These are phyloP conservation scores for Suhomyces taliae DNA, from an alignment of 1,139 yeast genomes.

Conservation along the genomic window DNA sequence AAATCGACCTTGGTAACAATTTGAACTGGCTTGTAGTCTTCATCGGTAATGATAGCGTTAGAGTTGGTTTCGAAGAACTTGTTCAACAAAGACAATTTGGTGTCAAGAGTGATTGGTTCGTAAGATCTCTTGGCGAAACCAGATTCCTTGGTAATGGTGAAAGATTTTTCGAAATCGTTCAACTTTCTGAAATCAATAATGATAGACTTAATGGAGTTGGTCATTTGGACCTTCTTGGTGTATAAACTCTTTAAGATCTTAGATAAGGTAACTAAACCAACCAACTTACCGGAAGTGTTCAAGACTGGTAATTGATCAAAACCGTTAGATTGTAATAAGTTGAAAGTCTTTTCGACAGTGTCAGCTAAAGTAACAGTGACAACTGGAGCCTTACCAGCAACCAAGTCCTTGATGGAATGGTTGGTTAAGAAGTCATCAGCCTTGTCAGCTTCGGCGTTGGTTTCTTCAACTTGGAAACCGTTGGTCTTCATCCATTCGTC, in stretches of 20 bases:
- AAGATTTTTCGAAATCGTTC: conserved; percentile 67
- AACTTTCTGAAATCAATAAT: conserved; percentile 76
- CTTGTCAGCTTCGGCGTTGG: conserved; percentile 44
- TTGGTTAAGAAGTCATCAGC: conserved; percentile 51
- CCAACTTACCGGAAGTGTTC: conserved; percentile 56
- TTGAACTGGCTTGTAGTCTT: conserved; percentile 70
- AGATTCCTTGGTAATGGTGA: conserved; percentile 59
- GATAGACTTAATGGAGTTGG: conserved; percentile 60
- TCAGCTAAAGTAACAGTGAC: conserved; percentile 69
- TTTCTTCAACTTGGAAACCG: conserved; percentile 59
- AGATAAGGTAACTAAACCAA: conserved; percentile 79
- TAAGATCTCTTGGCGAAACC: conserved; percentile 66
- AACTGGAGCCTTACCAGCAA: conserved; percentile 70
- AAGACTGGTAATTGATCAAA: conserved; percentile 87
- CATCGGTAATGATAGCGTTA: conserved; percentile 79
- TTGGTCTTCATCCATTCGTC: conserved; percentile 90
- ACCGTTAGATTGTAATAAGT: conserved; percentile 71
- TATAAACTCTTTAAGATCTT: conserved; percentile 69
- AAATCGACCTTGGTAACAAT: conserved; percentile 88
- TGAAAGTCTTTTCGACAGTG: conserved; percentile 65
- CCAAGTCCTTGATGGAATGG: conserved; percentile 64
- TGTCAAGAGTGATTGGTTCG: conserved; percentile 65
- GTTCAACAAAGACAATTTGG: conserved; percentile 69
- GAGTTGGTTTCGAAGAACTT: conserved; percentile 85
- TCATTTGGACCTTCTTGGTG: conserved; percentile 57